These are phyloP conservation scores for Taiozyma sp. DNA, from an alignment of 1,139 yeast species.

Conservation along the genomic window DNA sequence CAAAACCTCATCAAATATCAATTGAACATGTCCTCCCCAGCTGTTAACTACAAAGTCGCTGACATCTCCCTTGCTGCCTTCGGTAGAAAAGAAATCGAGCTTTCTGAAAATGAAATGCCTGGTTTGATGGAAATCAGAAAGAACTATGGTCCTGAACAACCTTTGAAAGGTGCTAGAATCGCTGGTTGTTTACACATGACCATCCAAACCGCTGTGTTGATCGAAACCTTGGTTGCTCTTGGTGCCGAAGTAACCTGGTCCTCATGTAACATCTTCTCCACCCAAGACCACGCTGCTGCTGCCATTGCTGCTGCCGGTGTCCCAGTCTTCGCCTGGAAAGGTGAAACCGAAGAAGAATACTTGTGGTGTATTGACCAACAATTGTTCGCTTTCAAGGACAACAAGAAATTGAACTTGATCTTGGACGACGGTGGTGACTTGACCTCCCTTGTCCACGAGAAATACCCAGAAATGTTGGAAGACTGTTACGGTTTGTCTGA, in stretches of 20 bases:
- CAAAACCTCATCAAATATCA: background rate
- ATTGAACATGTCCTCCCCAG: slow-evolving; percentile 46
- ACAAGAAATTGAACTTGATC: slow-evolving; percentile 92
- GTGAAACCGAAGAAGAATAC: slow-evolving; percentile 99
- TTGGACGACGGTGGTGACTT: slow-evolving; percentile 99
- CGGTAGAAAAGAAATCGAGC: slow-evolving; percentile 99
- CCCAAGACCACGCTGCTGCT: slow-evolving; percentile 99
- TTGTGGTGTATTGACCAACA: slow-evolving; percentile 99
- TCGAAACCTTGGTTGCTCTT: slow-evolving; percentile 93
- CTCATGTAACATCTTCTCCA: slow-evolving; percentile 98
- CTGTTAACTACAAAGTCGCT: slow-evolving; percentile 88
- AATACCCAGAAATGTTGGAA: slow-evolving; percentile 96
- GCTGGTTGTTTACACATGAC: slow-evolving; percentile 99
- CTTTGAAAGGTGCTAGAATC: slow-evolving; percentile 97
- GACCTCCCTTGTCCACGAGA: slow-evolving; percentile 95
- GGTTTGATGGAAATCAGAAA: slow-evolving; percentile 98
- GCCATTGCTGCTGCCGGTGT: slow-evolving; percentile 99
- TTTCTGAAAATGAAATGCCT: slow-evolving; percentile 99
- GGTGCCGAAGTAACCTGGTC: slow-evolving; percentile 99
- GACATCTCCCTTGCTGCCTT: slow-evolving; percentile 99
- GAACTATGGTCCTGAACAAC: slow-evolving; percentile 89
- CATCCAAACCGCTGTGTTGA: slow-evolving; percentile 98
- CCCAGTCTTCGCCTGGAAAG: slow-evolving; percentile 99
- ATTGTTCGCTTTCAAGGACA: slow-evolving; percentile 97
- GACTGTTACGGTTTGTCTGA: slow-evolving; percentile 96